Base-by-base conservation (phyloP, 2,329 filamentous ascomycete genomes). In the Chaetomiaceae sp. region DNA sequence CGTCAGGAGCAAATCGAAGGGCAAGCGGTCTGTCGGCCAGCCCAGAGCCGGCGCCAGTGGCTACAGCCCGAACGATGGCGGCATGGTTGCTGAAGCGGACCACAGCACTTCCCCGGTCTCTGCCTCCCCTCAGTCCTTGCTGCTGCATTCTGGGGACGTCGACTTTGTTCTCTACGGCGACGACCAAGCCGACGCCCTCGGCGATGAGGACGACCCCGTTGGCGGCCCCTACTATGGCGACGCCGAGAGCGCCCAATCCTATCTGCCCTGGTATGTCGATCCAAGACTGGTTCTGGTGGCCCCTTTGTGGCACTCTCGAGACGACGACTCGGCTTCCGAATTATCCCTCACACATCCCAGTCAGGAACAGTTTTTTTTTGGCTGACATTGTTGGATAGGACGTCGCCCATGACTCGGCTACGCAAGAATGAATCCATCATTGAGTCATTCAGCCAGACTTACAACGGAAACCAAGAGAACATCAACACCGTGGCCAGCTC, bases 1-100 rank as follows among this genome's bases (percentile, higher is more conserved):
- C 61, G 75, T 86, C 56, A 82, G 86, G 52, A 87, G 84, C 36
- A 89, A 89, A 73, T 83, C 81, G 71, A 89, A 87, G 61, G 83
- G 83, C 60, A 81, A 80, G 62, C 69, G 63, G 5, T 13, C 46
- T 10, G 16, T 49, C 55, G 62, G 53, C 40, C 67, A 62, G 32
- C 71, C 65, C 43, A 54, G 51, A 7, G 20, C 30, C 16, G 40
- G 16, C 11, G 20, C 16, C 27, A 9, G 34, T 20, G 36, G 21
- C 20, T 51, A 53, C 40, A 20, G 32, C 9, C 52, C 58, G 6
- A 48, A 48, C 18, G 34, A 43, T 27, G 30, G 53, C 6, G 36
- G 44, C 13, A 27, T 45, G 14, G 18, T 38, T 7, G 14, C 43
- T 14, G 41, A 44, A 9, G 34, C 38, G 13, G 33, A 49, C 8